Evolutionary conservation across 148 eudicot genomes (phyloP), one percentile per base, ranked within the genome.

Genomic region (Cornus kousa): DNA sequence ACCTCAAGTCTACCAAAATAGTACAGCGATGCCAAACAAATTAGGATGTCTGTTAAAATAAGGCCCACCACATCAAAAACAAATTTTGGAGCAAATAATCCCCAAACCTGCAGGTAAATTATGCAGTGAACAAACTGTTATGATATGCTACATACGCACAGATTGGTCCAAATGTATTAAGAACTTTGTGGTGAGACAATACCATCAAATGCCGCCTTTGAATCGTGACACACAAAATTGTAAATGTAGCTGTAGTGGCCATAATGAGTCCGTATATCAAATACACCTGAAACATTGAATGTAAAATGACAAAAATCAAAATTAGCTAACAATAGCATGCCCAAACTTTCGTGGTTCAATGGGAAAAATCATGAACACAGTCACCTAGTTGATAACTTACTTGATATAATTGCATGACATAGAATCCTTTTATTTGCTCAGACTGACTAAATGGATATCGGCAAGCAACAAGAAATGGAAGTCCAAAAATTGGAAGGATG

Each of bases 191-290:
- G 11, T 6, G 48, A 40, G 60, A 64, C 24, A 8, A 70, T 96
- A 97, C 99, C 99, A 97, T 97, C 86, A 97, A 85, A 83, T 97
- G 99, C 69, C 99, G 93, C 75, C 99, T 88, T 65, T 94, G 99
- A 79, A 97, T 86, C 9, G 94, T 84, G 33, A 97, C 98, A 78
- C 99, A 97, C 23, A 94, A 33, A 67, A 91, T 81, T 40, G 98
- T 90, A 68, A 90, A 87, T 66, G 92, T 82, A 73, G 78, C 80
- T 12, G 92, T 74, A 50, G 81, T 86, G 19, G 98, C 83, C 60
- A 87, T 74, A 77, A 89, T 81, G 33, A 91, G 86, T 37, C 98
- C 99, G 77, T 91, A 97, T 83, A 97, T 94, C 86, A 94, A 77
- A 79, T 86, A 92, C 46, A 88, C 91, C 99, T 96, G 88, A 80